phyloP scores from a whole-genome alignment of 139 green algal species.

The Axilococcus clingmanii region DNA sequence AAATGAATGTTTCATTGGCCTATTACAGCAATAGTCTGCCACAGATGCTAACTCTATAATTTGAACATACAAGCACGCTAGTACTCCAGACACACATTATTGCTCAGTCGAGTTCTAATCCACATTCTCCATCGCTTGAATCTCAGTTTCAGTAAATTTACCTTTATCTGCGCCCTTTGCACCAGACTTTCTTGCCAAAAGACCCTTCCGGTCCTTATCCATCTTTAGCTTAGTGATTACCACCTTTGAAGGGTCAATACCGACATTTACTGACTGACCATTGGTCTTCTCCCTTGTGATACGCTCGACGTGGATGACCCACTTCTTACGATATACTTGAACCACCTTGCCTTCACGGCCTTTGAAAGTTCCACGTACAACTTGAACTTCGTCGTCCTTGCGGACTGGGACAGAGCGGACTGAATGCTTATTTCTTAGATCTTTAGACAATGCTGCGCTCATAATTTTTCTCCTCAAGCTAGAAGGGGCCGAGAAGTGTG shows the following conservation, averaged over 20 bases:
- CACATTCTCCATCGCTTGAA: conserved; percentile 83
- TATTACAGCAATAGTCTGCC: too few relatives aligned
- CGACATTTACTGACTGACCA: conserved; percentile 90
- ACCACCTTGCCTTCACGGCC: conserved; percentile 22
- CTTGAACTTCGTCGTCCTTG: conserved; percentile 98
- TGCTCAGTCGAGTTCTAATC: too few relatives aligned
- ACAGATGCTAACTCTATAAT: too few relatives aligned
- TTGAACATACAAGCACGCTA: too few relatives aligned
- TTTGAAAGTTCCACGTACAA: conserved; percentile 96
- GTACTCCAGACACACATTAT: too few relatives aligned
- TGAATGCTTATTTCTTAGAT: conserved; percentile 88
- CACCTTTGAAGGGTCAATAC: conserved; percentile 95
- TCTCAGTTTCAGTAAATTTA: conserved; percentile 82
- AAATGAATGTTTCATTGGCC: too few relatives aligned
- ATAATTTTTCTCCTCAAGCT: conserved; percentile 87
- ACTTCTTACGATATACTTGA: conserved; percentile 95
- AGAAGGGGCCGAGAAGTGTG: conserved; percentile 93
- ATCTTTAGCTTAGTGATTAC: conserved; percentile 99
- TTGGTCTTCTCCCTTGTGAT: conserved; percentile 98
- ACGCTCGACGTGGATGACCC: conserved; percentile 98
- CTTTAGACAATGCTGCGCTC: conserved; percentile 80
- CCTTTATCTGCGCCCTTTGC: conserved; percentile 79
- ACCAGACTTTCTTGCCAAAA: conserved; percentile 86
- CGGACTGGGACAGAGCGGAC: conserved; percentile 87
- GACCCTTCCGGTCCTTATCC: conserved; percentile 91